Evolutionary conservation across 2,329 filamentous ascomycete species (phyloP), one percentile per base, ranked within the genome.

Genomic region (Akanthomyces muscarius): DNA sequence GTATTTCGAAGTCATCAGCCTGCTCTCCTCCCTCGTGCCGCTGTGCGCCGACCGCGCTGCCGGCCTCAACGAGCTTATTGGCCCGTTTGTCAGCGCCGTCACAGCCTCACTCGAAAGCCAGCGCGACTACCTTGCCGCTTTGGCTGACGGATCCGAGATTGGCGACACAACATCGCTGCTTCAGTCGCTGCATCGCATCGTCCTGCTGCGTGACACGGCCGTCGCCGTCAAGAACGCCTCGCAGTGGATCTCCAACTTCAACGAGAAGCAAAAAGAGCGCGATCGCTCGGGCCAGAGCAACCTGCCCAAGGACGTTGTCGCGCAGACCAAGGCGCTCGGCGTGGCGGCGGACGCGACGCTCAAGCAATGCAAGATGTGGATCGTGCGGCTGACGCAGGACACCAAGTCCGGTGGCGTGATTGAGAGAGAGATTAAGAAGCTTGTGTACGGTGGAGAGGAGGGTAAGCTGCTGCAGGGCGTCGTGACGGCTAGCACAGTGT

Each of bases 1-100:
- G 0, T 81, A 80, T 69, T 83, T 77, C 69, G 77, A 77, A 2
- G 64, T 76, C 1, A 63, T 82, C 28, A 75, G 76, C 28, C 65
- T 81, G 7, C 75, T 84, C 2, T 72, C 76, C 7, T 70, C 69
- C 1, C 65, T 78, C 1, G 66, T 78, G 7, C 66, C 74, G 2
- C 69, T 76, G 7, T 69, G 68, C 8, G 66, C 66, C 0, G 55
- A 66, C 28, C 70, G 70, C 42, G 62, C 70, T n/a, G 62, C 63
- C 0, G 62, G 69, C 4, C 45, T 71, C 1, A 65, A 68, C 0
- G 68, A 70, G 2, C 66, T 67, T 3, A 68, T 76, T n/a, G 54
- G 50, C 16, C 68, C 71, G 13, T 66, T 77, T 7, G 56, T 67
- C 2, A 66, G 70, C 3, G 71, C 69, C 4, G 25, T 73, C n/a